A percentile compares a stretch with the other conserved stretches of the same genome.
phyloP scores from a whole-genome alignment of 768 basidiomycete genomes.

The Kwoniella sp. region DNA sequence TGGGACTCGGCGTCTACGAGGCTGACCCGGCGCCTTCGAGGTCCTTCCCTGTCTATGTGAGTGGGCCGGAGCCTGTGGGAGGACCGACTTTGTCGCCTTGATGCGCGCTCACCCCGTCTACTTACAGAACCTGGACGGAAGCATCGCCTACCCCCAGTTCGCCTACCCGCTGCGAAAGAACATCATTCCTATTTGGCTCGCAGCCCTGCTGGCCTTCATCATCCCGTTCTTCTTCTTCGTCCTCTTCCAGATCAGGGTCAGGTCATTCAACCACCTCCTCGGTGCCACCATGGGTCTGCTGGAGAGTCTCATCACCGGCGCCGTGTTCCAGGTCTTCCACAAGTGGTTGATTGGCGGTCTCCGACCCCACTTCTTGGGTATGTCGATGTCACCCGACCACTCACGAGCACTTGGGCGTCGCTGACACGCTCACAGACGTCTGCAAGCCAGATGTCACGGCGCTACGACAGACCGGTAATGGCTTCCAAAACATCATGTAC shows the following conservation, averaged over 20 bases:
- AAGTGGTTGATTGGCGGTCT: constrained; percentile 55
- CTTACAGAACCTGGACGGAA: constrained; percentile 42
- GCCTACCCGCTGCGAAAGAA: constrained; percentile 52
- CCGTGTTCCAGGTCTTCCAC: constrained; percentile 57
- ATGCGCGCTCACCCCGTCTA: neutral
- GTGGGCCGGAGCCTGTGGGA: neutral
- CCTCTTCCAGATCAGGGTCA: constrained; percentile 57
- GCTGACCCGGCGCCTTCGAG: constrained; percentile 51
- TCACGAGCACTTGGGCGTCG: constrained; percentile 56
- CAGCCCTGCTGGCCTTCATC: constrained; percentile 58
- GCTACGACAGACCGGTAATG: constrained; percentile 51
- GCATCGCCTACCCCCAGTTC: constrained; percentile 59
- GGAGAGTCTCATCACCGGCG: constrained; percentile 53
- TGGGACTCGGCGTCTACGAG: constrained; percentile 58
- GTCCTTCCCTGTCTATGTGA: constrained; percentile 40
- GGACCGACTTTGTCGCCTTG: neutral
- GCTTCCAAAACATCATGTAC: constrained; percentile 57
- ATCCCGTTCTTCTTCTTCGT: constrained; percentile 59
- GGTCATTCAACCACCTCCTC: constrained; percentile 55
- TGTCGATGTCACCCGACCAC: constrained; percentile 38
- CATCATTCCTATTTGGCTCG: constrained; percentile 58
- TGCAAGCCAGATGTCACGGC: constrained; percentile 55
- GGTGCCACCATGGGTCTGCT: constrained; percentile 59
- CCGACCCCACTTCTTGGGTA: constrained; percentile 18
- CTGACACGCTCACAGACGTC: constrained; percentile 57